Base-by-base conservation (phyloP, 345 rosid genomes). In the Cardamine chenopodiifolia region DNA sequence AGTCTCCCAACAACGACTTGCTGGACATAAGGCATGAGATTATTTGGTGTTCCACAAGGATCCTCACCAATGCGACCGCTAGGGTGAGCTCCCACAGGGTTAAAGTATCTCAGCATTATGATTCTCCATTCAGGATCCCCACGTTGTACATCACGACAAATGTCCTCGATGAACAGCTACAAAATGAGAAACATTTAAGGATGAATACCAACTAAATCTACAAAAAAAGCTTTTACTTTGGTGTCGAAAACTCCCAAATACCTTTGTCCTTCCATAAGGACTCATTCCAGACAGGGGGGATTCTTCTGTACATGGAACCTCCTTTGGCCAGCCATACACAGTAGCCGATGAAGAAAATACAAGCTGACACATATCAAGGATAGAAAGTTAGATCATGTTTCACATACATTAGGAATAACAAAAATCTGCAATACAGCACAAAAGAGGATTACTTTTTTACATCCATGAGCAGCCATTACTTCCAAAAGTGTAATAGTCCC, bases 321-420 rank as follows among this genome's bases (percentile, higher is more conserved):
- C 88, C 85, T 96, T 88, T 56, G 98, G 99, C 89, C 94, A 89
- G 47, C 98, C 99, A 82, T 96, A 96, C 42, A 96, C 98, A 70
- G 99, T 96, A 31, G 99, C 99, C 20, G 99, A 96, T 4, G 99
- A 96, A 26, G 99, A 96, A 85, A 96, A 96, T 1, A 96, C 99
- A 77, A 96, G 92, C 99, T 96, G 92, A 35, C 56, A 73, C 10
- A 67, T 66, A 69, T 26, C 55, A 67, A 80, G n/a, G n/a, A n/a
- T n/a, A n/a, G 23, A 82, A 68, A 34, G 71, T 70, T 58, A 65
- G 12, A 56, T 20, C 58, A 55, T 49, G 29, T 5, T 32, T 57
- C 65, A 35, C 14, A 15, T 31, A 32, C 0, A 35, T 17, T 10
- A 48, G 23, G 48, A 20, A 64, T 17, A 35, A 32, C 44, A 63